Evolutionary conservation across 139 green algal species (phyloP), one percentile per base, ranked within the genome.

Genomic region (Chlorella ohadii): DNA sequence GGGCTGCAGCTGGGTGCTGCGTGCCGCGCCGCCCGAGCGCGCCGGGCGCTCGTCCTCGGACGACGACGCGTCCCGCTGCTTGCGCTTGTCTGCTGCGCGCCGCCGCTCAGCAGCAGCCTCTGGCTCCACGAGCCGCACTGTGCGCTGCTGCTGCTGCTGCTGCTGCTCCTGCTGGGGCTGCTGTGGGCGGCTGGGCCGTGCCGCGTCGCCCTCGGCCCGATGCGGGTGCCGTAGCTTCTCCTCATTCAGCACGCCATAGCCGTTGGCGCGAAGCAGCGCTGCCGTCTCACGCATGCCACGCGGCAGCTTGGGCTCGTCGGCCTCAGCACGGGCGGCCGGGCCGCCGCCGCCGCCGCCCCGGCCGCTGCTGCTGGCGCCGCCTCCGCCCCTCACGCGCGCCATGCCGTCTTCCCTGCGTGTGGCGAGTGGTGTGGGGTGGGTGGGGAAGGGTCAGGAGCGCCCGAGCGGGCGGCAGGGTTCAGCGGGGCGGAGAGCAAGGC

Each of bases 211-310:
- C 12, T 9, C 20, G 31, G 17, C 20, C 9, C 44, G 38, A 5
- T 64, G 72, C 44, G 5, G 41, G 17, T 64, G 44, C 36, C 79
- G 51, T 22, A 81, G 56, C 34, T 56, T 71, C 34, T 81, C 75
- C 23, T 70, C 31, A 28, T 71, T 81, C 25, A 81, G 57, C 56
- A 81, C 56, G 23, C 36, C 36, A 39, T 70, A 81, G 3, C 75
- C 75, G 27, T 81, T 81, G 33, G 75, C 57, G 0, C 75, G 75
- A 33, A 81, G 56, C 75, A 81, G 75, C 23, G 61, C 61, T 36
- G 75, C 75, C 2, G 75, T 72, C 36, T 81, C 75, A 4, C 75
- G 36, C 34, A 9, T 81, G 55, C 56, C 75, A 23, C 75, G 75
- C 22, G 75, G 75, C 55, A 71, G 34, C 22, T 44, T 66, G 22